A percentile compares a stretch with the other conserved stretches of the same genome.
Conservation (phyloP, 2,329 filamentous ascomycete genomes). For the Sclerotinia sclerotiorum region DNA sequence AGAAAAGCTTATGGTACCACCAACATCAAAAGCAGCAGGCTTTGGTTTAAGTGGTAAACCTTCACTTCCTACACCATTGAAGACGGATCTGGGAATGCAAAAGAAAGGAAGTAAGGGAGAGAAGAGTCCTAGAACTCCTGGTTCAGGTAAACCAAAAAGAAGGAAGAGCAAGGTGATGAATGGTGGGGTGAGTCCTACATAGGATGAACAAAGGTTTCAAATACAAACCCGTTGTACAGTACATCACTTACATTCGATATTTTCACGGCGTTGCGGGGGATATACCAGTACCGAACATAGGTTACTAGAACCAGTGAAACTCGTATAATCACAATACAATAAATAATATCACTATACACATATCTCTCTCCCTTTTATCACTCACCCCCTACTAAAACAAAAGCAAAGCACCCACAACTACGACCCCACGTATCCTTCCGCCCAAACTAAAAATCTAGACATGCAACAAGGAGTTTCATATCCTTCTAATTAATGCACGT, state of each 20-base stretch:
- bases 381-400: neutral
- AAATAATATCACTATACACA: neutral
- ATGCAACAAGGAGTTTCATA: slow-evolving; percentile 20
- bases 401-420: slow-evolving; percentile 11
- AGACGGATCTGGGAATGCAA: slow-evolving; percentile 35
- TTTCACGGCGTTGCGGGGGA: neutral
- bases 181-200: slow-evolving; percentile 34
- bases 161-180: slow-evolving; percentile 40
- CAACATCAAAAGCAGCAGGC: slow-evolving; percentile 29
- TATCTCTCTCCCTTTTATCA: neutral
- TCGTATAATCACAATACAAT: slow-evolving; percentile 10
- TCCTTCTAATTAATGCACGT: slow-evolving; percentile 1
- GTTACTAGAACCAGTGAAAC: neutral
- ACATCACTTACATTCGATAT: slow-evolving; percentile 1
- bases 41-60: slow-evolving; percentile 24
- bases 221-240: neutral
- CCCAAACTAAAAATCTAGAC: slow-evolving; percentile 22
- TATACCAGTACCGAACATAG: neutral
- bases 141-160: slow-evolving; percentile 41
- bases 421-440: slow-evolving; percentile 2
- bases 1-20: slow-evolving; percentile 33
- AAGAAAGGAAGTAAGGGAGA: slow-evolving; percentile 38
- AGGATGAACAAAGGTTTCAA: neutral
- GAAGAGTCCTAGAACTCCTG: slow-evolving; percentile 40
- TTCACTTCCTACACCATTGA: slow-evolving; percentile 28